These are phyloP conservation scores for Delphinella strobiligena DNA, from an alignment of 2,329 filamentous ascomycete genomes.

Conservation along the genomic window DNA sequence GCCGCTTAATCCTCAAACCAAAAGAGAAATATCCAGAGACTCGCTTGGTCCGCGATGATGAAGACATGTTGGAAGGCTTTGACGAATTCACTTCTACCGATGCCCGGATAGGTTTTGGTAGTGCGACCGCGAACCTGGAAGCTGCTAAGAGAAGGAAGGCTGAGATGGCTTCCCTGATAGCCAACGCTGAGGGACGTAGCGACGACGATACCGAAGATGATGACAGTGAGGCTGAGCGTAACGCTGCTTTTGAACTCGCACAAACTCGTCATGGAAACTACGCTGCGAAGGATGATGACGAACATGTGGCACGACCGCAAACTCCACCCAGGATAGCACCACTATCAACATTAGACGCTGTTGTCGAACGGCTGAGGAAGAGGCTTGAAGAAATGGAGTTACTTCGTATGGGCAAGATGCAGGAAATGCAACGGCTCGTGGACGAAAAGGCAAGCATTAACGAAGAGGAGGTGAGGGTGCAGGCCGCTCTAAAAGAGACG, in stretches of 20 bases:
- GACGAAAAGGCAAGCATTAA: conserved; percentile 57
- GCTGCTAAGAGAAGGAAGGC: conserved; percentile 52
- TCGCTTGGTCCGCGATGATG: conserved; percentile 71
- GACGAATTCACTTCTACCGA: conserved; percentile 74
- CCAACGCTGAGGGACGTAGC: conserved; percentile 55
- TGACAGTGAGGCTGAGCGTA: conserved; percentile 49
- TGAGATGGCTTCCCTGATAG: conserved; percentile 75
- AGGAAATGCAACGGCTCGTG: conserved; percentile 53
- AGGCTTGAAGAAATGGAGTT: conserved; percentile 52
- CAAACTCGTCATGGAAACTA: conserved; percentile 85
- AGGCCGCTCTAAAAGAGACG: conserved; percentile 67
- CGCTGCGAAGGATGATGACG: conserved; percentile 37
- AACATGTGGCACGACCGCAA: conserved; percentile 32
- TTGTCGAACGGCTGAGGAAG: conserved; percentile 50
- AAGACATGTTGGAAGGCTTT: conserved; percentile 86
- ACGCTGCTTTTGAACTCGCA: conserved; percentile 73
- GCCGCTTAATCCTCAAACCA: conserved; percentile 34
- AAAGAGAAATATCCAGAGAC: conserved; percentile 54
- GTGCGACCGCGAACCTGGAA: conserved; percentile 60
- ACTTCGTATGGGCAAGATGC: conserved; percentile 44
- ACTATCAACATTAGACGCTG: conserved; percentile 59
- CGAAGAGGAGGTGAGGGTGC: conserved; percentile 64
- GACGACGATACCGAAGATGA: conserved; percentile 49
- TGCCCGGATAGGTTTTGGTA: conserved; percentile 64
- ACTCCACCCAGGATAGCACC: conserved; percentile 66